A percentile compares a stretch with the other conserved stretches of the same genome.
These are phyloP conservation scores for Geranomyces variabilis DNA, from an alignment of 192 early-diverging fungal species.

Conservation along the genomic window DNA sequence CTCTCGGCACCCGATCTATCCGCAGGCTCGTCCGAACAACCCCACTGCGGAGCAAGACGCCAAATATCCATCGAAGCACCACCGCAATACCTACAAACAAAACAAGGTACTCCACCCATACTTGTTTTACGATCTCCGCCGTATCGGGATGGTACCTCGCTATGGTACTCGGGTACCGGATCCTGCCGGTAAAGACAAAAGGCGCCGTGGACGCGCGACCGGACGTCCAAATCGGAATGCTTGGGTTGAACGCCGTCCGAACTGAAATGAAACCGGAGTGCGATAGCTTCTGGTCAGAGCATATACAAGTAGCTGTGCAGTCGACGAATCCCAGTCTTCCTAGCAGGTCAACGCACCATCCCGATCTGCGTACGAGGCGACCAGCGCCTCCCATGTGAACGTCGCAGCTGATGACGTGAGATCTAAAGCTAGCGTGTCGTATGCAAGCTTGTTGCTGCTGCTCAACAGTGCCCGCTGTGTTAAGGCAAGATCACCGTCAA, in stretches of 20 bases:
- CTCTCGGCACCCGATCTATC: constrained; percentile 23
- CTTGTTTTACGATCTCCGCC: constrained; percentile 43
- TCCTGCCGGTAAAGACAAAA: constrained; percentile 30
- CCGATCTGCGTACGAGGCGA: constrained; percentile 35
- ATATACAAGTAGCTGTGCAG: constrained; percentile 2
- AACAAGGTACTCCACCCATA: constrained; percentile 47
- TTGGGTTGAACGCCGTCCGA: constrained; percentile 29
- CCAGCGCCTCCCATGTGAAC: constrained; percentile 25
- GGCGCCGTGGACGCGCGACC: constrained; percentile 35
- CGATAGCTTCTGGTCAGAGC: too few species aligned
- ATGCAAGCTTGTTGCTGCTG: constrained; percentile 30
- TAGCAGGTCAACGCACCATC: constrained; percentile 31
- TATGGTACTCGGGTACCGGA: constrained; percentile 27
- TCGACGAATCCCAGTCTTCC: background rate
- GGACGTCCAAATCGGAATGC: constrained; percentile 34
- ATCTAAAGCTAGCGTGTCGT: constrained; percentile 32
- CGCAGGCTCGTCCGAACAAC: constrained; percentile 38
- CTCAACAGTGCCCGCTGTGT: constrained; percentile 37
- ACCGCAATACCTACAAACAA: constrained; percentile 37
- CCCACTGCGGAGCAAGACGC: constrained; percentile 20
- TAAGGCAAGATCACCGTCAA: constrained; percentile 40
- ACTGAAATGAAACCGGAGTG: too few species aligned
- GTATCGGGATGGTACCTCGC: constrained; percentile 35
- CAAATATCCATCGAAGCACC: constrained; percentile 18
- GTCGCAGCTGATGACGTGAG: constrained; percentile 5